Evolutionary conservation across 2,329 filamentous ascomycete species (phyloP), one percentile per base, ranked within the genome.

Genomic region (Plenodomus biglobosus): DNA sequence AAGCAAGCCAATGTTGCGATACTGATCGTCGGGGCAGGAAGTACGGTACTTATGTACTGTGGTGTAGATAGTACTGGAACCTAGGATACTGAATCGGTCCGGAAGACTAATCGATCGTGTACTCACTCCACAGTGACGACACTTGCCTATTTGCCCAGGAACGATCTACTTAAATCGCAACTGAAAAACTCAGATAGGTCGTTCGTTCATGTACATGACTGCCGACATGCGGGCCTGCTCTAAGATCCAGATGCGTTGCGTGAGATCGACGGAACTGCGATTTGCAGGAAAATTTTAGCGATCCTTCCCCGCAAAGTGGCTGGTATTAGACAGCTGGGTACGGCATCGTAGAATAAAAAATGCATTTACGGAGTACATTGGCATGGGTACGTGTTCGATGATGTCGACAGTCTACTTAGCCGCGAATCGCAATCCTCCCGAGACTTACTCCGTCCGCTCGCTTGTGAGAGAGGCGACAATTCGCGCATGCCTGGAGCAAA

Each of bases 341-440:
- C 27, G 13, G 7, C n/a, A 11, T 15, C 15, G 20, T 38, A 38
- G 34, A n/a, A 38, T 21, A 18, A 20, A 35, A 27, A 34, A 38
- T 19, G 15, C 8, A 16, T 18, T 8, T 38, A 35, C n/a, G n/a
- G 20, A 21, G 20, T 10, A 17, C 16, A 7, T 37, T 17, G 11
- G 35, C 5, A 17, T 10, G 18, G 18, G 16, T 37, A 15, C 10
- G 36, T 15, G 38, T 20, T 27, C 27, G 30, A 40, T 46, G 44
- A 46, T 46, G 44, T 41, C 44, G 44, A 13, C 22, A 11, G 24
- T 24, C 17, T 24, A n/a, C 19, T 15, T 20, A 10, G 7, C 19
- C 15, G 37, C 43, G 38, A 40, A 40, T 46, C 44, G 37, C 13
- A 20, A 36, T 46, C 27, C 16, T 37, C 27, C 44, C 44, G 44